Conservation (phyloP, 2,329 filamentous ascomycete species). For the Coniochaeta sp. region DNA sequence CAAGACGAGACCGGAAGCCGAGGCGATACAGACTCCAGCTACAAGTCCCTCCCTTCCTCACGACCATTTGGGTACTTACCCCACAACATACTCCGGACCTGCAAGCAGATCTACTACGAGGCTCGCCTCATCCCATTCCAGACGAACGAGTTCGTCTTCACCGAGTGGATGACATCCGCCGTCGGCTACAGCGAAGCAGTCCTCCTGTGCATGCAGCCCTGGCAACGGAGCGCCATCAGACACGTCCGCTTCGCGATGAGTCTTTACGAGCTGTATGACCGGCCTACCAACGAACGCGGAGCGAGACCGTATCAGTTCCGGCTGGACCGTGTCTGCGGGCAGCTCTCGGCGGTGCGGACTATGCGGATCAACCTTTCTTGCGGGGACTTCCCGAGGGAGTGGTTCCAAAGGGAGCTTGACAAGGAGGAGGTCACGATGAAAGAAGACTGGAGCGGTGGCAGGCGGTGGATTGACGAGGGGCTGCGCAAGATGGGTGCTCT, state of each 20-base stretch:
- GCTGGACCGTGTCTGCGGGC: not conserved
- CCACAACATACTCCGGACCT: constrained; percentile 27
- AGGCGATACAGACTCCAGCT: not conserved
- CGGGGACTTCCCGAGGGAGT: not conserved
- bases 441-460: not conserved
- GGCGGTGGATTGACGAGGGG: constrained; percentile 23
- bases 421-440: constrained; percentile 7
- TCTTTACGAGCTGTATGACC: not conserved
- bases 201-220: constrained; percentile 23
- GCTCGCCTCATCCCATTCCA: constrained; percentile 30
- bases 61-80: constrained; percentile 33
- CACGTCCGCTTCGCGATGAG: constrained; percentile 16
- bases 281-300: not conserved
- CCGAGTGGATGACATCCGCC: constrained; percentile 37
- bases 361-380: not conserved
- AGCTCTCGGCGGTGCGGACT: not conserved
- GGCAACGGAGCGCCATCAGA: constrained; percentile 34
- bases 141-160: constrained; percentile 37
- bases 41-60: constrained; percentile 19
- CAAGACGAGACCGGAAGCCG: not conserved
- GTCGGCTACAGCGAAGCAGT: constrained; percentile 32
- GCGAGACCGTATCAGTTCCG: not conserved
- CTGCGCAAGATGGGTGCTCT: constrained; percentile 23
- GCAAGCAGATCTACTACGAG: constrained; percentile 35
- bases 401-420: constrained; percentile 11